Evolutionary conservation across 1,284 basidiomycete species (phyloP).

Genomic region (Marasmius sp.): DNA sequence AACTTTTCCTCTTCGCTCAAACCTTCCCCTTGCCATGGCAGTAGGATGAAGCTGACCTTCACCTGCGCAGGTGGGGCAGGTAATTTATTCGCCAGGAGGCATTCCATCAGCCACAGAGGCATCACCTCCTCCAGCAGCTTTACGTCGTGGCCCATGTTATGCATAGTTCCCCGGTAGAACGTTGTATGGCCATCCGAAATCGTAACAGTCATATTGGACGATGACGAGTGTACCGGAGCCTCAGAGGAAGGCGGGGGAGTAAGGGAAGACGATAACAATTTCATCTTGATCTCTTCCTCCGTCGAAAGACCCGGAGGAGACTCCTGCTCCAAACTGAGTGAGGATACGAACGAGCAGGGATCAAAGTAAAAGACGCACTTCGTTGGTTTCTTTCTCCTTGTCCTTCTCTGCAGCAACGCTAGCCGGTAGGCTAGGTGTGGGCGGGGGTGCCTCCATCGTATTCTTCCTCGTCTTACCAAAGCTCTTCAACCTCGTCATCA

Average conservation of each 20-base stretch:
- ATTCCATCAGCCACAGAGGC: slow-evolving; percentile 91
- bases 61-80: slow-evolving; percentile 44
- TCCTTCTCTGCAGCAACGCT: slow-evolving; percentile 7
- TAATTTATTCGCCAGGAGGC: slow-evolving; percentile 71
- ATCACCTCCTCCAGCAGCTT: slow-evolving; percentile 73
- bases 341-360: slow-evolving; percentile 5
- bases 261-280: slow-evolving; percentile 67
- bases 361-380: slow-evolving; percentile 30
- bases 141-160: slow-evolving; percentile 56
- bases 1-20: slow-evolving; percentile 52
- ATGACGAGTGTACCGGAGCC: slow-evolving; percentile 67
- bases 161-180: slow-evolving; percentile 70
- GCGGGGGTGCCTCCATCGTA: slow-evolving; percentile 29
- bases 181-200: slow-evolving; percentile 87
- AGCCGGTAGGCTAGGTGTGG: slow-evolving; percentile 16
- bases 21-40: slow-evolving; percentile 70
- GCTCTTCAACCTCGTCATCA: slow-evolving; percentile 80
- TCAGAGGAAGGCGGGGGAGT: slow-evolving; percentile 73
- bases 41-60: slow-evolving; percentile 87
- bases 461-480: slow-evolving; percentile 66
- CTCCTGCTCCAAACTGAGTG: slow-evolving; percentile 21
- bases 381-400: slow-evolving; percentile 23
- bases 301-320: slow-evolving; percentile 22
- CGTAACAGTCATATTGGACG: slow-evolving; percentile 66
- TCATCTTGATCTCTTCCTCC: slow-evolving; percentile 56